phyloP scores from a whole-genome alignment of 768 basidiomycete genomes.

The Boletus sp. region DNA sequence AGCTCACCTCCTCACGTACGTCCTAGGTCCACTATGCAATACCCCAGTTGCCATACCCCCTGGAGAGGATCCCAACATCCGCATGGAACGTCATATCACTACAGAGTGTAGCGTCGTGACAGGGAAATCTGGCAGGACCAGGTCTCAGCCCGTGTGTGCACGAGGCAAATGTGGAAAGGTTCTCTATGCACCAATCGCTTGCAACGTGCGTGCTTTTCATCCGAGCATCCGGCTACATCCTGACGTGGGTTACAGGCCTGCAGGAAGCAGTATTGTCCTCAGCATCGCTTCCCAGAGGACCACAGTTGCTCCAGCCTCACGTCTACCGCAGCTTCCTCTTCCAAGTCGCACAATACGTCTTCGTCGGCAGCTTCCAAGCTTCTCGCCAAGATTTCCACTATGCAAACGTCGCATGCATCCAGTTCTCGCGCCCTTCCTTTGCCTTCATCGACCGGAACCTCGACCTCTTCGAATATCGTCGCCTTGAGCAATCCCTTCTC shows the following conservation, averaged over 20 bases:
- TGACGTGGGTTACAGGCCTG: slow-evolving; percentile 53
- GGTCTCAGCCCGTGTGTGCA: slow-evolving; percentile 57
- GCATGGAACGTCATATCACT: slow-evolving; percentile 75
- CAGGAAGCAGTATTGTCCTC: slow-evolving; percentile 67
- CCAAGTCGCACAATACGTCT: slow-evolving; percentile 8
- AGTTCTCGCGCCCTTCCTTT: background rate
- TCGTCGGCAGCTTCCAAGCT: slow-evolving; percentile 7
- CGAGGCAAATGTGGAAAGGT: slow-evolving; percentile 67
- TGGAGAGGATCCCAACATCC: slow-evolving; percentile 76
- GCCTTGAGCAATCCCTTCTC: slow-evolving; percentile 39
- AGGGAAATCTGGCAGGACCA: slow-evolving; percentile 50
- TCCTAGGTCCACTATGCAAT: slow-evolving; percentile 72
- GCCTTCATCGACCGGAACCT: slow-evolving; percentile 9
- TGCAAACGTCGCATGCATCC: slow-evolving; percentile 6
- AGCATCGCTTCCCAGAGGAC: slow-evolving; percentile 76
- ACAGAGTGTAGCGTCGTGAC: slow-evolving; percentile 68
- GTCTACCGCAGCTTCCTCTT: slow-evolving; percentile 11
- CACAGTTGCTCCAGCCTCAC: slow-evolving; percentile 50
- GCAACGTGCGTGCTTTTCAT: slow-evolving; percentile 52
- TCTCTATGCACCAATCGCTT: slow-evolving; percentile 70
- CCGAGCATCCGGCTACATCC: background rate
- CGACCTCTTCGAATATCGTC: slow-evolving; percentile 12
- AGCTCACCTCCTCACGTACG: background rate
- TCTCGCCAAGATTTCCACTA: background rate
- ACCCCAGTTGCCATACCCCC: slow-evolving; percentile 71